These are phyloP conservation scores for Russula abietina DNA, from an alignment of 768 basidiomycete species.

Conservation along the genomic window DNA sequence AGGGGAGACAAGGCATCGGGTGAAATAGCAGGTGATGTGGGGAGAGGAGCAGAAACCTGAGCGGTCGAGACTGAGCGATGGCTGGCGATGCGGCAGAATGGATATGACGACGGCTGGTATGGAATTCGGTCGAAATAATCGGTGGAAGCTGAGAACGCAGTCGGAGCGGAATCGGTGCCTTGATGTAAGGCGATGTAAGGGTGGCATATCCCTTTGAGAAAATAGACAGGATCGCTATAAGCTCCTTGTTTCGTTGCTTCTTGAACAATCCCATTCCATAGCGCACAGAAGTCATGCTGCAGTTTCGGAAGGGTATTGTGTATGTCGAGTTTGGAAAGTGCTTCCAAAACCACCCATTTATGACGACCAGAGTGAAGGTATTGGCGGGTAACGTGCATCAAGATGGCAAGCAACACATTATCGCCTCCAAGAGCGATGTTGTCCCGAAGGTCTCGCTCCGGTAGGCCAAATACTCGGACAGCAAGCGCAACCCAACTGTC, in stretches of 20 bases:
- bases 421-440: neutral
- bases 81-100: neutral
- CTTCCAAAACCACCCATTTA: fast-evolving
- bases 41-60: too few relatives aligned
- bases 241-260: neutral
- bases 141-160: neutral
- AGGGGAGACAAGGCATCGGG: too few relatives aligned
- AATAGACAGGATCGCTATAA: neutral
- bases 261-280: neutral
- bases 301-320: neutral
- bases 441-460: neutral
- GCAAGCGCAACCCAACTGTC: neutral
- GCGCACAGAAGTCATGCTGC: neutral
- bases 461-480: neutral
- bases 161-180: neutral
- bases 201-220: neutral
- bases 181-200: neutral
- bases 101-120: neutral
- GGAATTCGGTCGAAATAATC: fast-evolving
- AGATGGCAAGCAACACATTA: neutral
- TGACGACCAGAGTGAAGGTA: neutral
- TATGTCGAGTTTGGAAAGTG: neutral
- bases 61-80: neutral
- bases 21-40: too few relatives aligned
- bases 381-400: neutral